Percentiles rank a stretch among this genome's conserved stretches.
phyloP scores from a whole-genome alignment of 2,329 filamentous ascomycete genomes.

The Penicillium sp. region DNA sequence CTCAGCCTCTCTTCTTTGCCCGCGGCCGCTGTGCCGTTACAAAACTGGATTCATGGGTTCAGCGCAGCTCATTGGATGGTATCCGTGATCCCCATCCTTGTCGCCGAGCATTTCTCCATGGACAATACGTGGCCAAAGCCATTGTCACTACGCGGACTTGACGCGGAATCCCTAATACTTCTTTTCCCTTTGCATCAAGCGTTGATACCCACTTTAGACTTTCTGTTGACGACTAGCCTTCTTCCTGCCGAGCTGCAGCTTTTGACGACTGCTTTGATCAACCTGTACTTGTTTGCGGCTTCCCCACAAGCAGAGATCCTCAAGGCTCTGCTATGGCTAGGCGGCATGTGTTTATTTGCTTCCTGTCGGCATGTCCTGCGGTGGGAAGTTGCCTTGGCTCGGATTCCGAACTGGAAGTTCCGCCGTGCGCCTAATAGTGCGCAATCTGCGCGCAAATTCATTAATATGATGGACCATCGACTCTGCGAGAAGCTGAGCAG shows the following conservation, averaged over 20 bases:
- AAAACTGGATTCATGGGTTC: constrained; percentile 58
- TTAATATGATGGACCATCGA: constrained; percentile 46
- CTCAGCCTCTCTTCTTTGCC: constrained; percentile 78
- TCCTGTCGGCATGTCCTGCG: constrained; percentile 72
- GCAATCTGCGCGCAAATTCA: constrained; percentile 40
- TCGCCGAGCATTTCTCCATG: constrained; percentile 47
- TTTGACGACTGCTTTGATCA: constrained; percentile 78
- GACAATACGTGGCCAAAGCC: constrained; percentile 37
- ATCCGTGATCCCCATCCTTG: constrained; percentile 68
- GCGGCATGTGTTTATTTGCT: constrained; percentile 76
- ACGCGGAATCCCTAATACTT: constrained; percentile 62
- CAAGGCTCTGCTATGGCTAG: constrained; percentile 80
- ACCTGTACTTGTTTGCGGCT: constrained; percentile 72
- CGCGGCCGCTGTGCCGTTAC: constrained; percentile 68
- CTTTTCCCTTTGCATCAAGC: constrained; percentile 84
- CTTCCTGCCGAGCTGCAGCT: constrained; percentile 85
- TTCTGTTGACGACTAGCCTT: constrained; percentile 85
- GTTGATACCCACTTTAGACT: constrained; percentile 71
- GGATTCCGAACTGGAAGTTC: constrained; percentile 91
- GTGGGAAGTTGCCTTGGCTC: constrained; percentile 82
- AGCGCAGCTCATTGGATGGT: constrained; percentile 78
- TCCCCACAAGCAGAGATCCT: constrained; percentile 85
- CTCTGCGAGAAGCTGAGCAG: constrained; percentile 54
- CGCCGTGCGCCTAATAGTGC: constrained; percentile 53
- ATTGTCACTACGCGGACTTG: constrained; percentile 41